Conservation (phyloP, 2,329 filamentous ascomycete species). For the Colletotrichum falcatum region DNA sequence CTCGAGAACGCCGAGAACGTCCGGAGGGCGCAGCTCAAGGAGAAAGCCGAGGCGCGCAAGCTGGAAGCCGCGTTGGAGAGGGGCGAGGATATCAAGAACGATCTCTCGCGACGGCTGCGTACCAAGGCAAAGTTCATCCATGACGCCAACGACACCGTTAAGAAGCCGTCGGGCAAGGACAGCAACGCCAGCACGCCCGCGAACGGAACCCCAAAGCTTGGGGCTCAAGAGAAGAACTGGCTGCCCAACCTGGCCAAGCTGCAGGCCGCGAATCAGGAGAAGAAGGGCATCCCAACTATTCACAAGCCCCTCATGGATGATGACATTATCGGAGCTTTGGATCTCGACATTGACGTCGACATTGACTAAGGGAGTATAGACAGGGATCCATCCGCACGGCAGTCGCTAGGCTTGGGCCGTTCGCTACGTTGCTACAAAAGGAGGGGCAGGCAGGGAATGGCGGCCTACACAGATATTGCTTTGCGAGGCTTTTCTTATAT, state of each 20-base stretch:
- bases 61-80: conserved; percentile 71
- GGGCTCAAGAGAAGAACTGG: conserved; percentile 56
- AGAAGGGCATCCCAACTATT: conserved; percentile 73
- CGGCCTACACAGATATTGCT: not conserved
- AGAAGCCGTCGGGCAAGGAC: conserved; percentile 52
- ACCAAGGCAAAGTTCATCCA: conserved; percentile 77
- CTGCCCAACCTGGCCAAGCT: conserved; percentile 67
- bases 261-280: conserved; percentile 65
- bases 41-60: conserved; percentile 73
- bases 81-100: conserved; percentile 71
- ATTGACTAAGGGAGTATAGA: conserved; percentile 64
- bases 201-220: conserved; percentile 62
- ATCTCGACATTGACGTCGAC: conserved; percentile 92
- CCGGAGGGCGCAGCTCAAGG: conserved; percentile 89
- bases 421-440: conserved; percentile 4
- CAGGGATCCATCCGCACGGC: not conserved
- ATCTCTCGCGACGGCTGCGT: conserved; percentile 71
- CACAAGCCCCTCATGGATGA: conserved; percentile 89
- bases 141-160: conserved; percentile 63
- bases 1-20: conserved; percentile 88
- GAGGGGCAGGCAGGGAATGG: not conserved
- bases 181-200: conserved; percentile 65
- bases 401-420: not conserved
- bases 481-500: not conserved
- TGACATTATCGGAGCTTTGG: conserved; percentile 89